These are phyloP conservation scores for Mrakia hoshinonis DNA, from an alignment of 768 basidiomycete species.

Conservation along the genomic window DNA sequence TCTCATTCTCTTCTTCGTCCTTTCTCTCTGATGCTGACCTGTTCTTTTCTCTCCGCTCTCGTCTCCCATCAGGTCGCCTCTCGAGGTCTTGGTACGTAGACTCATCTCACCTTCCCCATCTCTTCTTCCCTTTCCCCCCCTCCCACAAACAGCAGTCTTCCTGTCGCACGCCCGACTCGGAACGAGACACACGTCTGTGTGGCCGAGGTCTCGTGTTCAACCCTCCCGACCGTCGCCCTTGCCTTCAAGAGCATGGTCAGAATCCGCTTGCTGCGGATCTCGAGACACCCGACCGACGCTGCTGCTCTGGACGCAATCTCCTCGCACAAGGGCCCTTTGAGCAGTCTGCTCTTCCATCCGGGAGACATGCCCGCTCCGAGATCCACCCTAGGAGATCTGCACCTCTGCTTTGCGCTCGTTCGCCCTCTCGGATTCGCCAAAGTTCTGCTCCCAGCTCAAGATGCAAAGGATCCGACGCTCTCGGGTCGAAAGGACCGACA, in stretches of 20 bases:
- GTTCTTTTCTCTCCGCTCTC: background rate
- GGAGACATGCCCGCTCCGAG: background rate
- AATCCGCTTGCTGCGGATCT: background rate
- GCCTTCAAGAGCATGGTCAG: slow-evolving; percentile 16
- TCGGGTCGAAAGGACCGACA: slow-evolving; percentile 1
- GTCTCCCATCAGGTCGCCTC: slow-evolving; percentile 60
- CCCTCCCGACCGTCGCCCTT: slow-evolving; percentile 8
- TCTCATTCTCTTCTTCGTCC: background rate
- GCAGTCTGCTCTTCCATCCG: background rate
- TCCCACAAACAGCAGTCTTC: background rate
- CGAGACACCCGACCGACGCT: slow-evolving; percentile 11
- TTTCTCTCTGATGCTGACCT: background rate
- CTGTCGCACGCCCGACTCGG: background rate
- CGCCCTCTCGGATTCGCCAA: slow-evolving; percentile 8
- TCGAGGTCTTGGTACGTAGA: slow-evolving; percentile 95
- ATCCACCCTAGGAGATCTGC: background rate
- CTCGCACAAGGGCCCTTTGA: background rate
- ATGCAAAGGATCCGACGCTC: slow-evolving; percentile 1
- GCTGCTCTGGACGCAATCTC: slow-evolving; percentile 3
- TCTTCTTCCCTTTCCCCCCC: background rate
- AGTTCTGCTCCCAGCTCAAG: slow-evolving; percentile 18
- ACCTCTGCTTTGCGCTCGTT: background rate
- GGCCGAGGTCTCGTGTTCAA: background rate
- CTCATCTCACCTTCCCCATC: slow-evolving; percentile 12
- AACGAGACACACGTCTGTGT: background rate